Conservation (phyloP, 2,329 filamentous ascomycete species). For the Pseudogymnoascus sp. region DNA sequence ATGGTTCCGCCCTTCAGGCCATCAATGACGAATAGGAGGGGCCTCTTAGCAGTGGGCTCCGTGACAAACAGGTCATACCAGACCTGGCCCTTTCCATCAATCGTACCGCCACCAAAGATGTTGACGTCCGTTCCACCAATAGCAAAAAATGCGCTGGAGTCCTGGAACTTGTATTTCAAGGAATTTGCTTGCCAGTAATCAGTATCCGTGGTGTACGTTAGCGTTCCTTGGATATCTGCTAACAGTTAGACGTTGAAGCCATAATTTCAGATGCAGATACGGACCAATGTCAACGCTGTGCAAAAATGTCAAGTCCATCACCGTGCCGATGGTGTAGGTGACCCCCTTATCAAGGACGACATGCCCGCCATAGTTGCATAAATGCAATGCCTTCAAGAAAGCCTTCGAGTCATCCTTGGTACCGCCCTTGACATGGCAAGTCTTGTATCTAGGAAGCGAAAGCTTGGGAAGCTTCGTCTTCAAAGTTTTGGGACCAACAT, state of each 20-base stretch:
- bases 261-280: background rate
- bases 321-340: slow-evolving; percentile 56
- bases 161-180: slow-evolving; percentile 60
- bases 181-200: slow-evolving; percentile 60
- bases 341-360: slow-evolving; percentile 47
- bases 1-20: slow-evolving; percentile 52
- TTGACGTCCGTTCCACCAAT: slow-evolving; percentile 60
- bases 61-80: slow-evolving; percentile 52
- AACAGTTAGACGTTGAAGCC: background rate
- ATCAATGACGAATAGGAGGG: slow-evolving; percentile 50
- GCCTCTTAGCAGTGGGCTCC: slow-evolving; percentile 50
- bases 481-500: background rate
- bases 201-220: slow-evolving; percentile 59
- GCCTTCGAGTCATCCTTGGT: slow-evolving; percentile 32
- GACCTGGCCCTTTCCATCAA: slow-evolving; percentile 58
- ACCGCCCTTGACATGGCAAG: slow-evolving; percentile 23
- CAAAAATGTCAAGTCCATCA: slow-evolving; percentile 58
- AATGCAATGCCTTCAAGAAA: slow-evolving; percentile 47
- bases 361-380: slow-evolving; percentile 55
- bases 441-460: background rate
- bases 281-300: slow-evolving; percentile 54
- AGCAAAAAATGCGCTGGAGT: slow-evolving; percentile 60
- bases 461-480: background rate
- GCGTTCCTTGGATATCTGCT: slow-evolving; percentile 49
- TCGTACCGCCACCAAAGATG: slow-evolving; percentile 56